Base-by-base conservation (phyloP, 805 yeast genomes). In the Suhomyces pyralidae region DNA sequence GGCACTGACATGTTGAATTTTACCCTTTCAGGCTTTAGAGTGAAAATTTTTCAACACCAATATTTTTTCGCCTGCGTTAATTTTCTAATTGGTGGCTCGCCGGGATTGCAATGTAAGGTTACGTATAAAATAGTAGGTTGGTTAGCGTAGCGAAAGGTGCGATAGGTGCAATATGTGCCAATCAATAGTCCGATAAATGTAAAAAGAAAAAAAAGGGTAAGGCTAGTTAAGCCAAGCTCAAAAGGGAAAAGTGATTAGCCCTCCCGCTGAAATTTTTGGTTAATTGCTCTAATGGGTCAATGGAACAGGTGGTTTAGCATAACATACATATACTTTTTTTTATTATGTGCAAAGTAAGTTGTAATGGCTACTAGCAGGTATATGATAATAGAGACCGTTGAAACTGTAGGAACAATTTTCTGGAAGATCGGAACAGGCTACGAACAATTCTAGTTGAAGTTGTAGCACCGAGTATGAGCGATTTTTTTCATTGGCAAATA, bases 1-100 rank as follows among this genome's bases (percentile, higher is more conserved):
- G n/a, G 24, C 22, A 17, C 14, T 15, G 20, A 38, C 20, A 38
- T 17, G 20, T 1, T 28, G 4, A 12, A 28, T 28, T 28, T 28
- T 12, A 28, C 32, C 32, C n/a, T 38, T 38, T 38, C 24, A 17
- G 24, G 42, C n/a, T 38, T 10, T 5, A 4, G 42, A 17, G 32
- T 20, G 50, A 48, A 40, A 40, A 40, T 1, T 32, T 30, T 34
- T 30, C 28, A 48, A 38, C 19, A 20, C 12, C 5, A 36, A 12
- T 19, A 14, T 47, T 45, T 38, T 38, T 38, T 38, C n/a, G n/a
- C n/a, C 22, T 52, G 55, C 55, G 52, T 48, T 42, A 49, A 52
- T 52, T 52, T 52, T 52, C 45, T 52, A 30, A 52, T 52, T 52
- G 55, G 55, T 40, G 48, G 26, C 24, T 19, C 24, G 42, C 24